phyloP scores from a whole-genome alignment of 805 yeast species.

The Barnettozyma wickerhamii region DNA sequence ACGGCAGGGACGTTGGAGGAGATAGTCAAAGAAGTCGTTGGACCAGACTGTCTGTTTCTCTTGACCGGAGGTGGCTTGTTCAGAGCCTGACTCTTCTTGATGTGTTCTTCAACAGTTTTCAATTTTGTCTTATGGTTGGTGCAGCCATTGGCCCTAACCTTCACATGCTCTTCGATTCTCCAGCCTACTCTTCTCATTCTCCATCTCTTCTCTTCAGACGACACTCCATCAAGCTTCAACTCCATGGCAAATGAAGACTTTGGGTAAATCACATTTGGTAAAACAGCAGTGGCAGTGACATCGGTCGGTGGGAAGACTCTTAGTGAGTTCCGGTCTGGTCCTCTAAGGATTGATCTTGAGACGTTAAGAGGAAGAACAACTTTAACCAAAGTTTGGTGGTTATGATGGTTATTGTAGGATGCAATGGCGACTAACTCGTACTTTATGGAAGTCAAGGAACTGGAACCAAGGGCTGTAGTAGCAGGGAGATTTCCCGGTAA shows the following conservation, averaged over 20 bases:
- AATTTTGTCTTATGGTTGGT: constrained; percentile 49
- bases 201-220: constrained; percentile 67
- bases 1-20: constrained; percentile 24
- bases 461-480: constrained; percentile 54
- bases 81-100: constrained; percentile 26
- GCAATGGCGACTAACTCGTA: constrained; percentile 73
- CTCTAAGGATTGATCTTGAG: constrained; percentile 71
- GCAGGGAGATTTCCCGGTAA: constrained; percentile 89
- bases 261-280: constrained; percentile 89
- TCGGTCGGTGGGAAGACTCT: constrained; percentile 96
- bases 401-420: constrained; percentile 34
- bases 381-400: constrained; percentile 33
- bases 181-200: constrained; percentile 85
- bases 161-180: constrained; percentile 83
- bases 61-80: constrained; percentile 25
- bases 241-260: constrained; percentile 82
- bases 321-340: constrained; percentile 80
- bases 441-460: constrained; percentile 47
- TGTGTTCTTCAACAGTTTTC: constrained; percentile 38
- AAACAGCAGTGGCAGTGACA: constrained; percentile 77
- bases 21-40: constrained; percentile 32
- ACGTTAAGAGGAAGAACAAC: constrained; percentile 63
- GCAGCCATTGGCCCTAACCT: constrained; percentile 58
- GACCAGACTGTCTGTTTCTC: constrained; percentile 36
- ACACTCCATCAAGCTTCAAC: constrained; percentile 70